Conservation (phyloP, 129 eudicot genomes). For the Flaveria robusta region DNA sequence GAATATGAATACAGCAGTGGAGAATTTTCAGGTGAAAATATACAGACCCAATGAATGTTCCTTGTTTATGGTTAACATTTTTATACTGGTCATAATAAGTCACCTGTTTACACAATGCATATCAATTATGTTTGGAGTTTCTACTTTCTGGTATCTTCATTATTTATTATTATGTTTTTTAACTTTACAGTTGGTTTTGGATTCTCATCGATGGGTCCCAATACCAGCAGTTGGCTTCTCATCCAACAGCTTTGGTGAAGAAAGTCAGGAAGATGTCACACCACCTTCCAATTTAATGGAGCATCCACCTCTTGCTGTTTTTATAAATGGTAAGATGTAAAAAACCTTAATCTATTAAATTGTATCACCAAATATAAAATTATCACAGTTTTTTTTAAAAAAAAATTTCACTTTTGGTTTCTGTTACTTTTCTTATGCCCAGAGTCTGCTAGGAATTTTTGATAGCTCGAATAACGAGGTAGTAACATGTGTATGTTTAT, state of each 20-base stretch:
- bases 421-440: neutral
- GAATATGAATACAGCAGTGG: conserved; percentile 86
- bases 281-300: conserved; percentile 96
- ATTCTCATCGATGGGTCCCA: conserved; percentile 99
- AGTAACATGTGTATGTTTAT: neutral
- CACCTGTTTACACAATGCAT: neutral
- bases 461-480: neutral
- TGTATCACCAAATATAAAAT: neutral
- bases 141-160: conserved; percentile 19
- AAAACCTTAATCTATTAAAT: neutral
- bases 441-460: conserved; percentile 11
- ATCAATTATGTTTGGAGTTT: conserved; percentile 9
- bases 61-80: neutral
- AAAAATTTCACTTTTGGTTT: too few species aligned
- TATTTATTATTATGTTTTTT: conserved; percentile 10
- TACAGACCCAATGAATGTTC: neutral
- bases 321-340: conserved; percentile 67
- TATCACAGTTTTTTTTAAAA: too few species aligned
- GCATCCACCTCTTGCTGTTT: conserved; percentile 98
- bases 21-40: conserved; percentile 84
- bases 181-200: conserved; percentile 76
- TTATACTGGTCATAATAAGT: neutral
- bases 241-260: conserved; percentile 66
- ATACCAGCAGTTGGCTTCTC: conserved; percentile 93
- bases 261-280: conserved; percentile 71